Conservation (phyloP, 768 basidiomycete species). For the Tricholomella constricta region DNA sequence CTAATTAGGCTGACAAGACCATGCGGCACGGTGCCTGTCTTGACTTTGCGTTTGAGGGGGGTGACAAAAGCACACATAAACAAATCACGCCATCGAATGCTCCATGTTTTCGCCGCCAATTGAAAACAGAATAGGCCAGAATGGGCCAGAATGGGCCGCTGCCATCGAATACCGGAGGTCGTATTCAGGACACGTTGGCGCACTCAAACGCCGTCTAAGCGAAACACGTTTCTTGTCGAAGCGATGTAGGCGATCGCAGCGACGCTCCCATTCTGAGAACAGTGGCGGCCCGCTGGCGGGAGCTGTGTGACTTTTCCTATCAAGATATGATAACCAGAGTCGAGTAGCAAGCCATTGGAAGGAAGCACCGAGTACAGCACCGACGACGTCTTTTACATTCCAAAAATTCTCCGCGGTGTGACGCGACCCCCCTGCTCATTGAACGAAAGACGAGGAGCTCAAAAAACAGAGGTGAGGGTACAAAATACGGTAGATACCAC, state of each 20-base stretch:
- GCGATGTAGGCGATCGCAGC: conserved; percentile 14
- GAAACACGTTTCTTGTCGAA: conserved; percentile 23
- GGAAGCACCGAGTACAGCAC: conserved; percentile 68
- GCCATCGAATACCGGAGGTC: conserved; percentile 10
- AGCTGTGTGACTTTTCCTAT: conserved; percentile 21
- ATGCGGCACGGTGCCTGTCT: conserved; percentile 14
- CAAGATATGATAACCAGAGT: conserved; percentile 51
- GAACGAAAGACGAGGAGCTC: conserved; percentile 70
- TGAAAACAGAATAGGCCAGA: neutral
- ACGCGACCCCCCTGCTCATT: conserved; percentile 82
- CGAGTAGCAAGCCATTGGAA: conserved; percentile 72
- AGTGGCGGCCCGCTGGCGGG: conserved; percentile 5
- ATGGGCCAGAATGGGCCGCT: neutral
- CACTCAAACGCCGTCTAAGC: conserved; percentile 19
- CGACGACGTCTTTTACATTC: conserved; percentile 78
- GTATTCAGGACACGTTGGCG: conserved; percentile 7
- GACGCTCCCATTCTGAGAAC: conserved; percentile 18
- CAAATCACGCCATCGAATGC: conserved; percentile 16
- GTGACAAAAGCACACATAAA: conserved; percentile 16
- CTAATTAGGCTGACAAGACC: conserved; percentile 13
- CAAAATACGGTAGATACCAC: conserved; percentile 38
- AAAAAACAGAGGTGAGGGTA: conserved; percentile 77
- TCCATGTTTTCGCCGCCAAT: conserved; percentile 7
- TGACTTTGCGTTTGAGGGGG: neutral
- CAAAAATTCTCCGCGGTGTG: conserved; percentile 81